phyloP scores from a whole-genome alignment of 139 green algal species.

The Chlamydomonas sp. region DNA sequence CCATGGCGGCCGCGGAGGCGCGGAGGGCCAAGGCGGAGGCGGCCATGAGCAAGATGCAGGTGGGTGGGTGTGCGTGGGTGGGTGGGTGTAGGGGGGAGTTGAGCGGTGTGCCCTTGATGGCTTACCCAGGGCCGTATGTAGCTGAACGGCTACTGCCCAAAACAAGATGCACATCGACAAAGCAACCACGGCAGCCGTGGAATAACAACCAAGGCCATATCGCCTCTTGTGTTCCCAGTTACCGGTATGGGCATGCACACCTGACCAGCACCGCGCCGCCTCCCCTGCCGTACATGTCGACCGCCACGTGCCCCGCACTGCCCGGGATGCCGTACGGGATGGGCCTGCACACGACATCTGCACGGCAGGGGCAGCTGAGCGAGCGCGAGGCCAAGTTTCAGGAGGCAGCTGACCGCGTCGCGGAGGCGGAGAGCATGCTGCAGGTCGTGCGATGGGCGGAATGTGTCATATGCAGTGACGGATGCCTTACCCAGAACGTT shows the following conservation, averaged over 20 bases:
- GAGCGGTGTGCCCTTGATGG: no score
- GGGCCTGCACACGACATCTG: background rate
- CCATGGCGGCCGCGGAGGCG: slow-evolving; percentile 1
- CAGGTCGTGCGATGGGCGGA: background rate
- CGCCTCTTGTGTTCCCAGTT: no score
- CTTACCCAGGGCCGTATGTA: no score
- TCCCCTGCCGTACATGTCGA: background rate
- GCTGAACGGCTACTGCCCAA: no score
- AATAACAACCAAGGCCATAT: no score
- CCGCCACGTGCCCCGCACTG: background rate
- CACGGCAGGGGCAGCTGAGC: slow-evolving; percentile 5
- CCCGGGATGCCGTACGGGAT: no score
- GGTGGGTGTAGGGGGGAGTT: no score
- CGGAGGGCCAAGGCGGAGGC: background rate
- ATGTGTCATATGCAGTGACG: no score
- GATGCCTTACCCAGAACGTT: no score
- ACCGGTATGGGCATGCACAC: no score
- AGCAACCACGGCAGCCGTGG: no score
- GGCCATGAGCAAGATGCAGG: slow-evolving; percentile 15
- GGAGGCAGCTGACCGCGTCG: slow-evolving; percentile 6
- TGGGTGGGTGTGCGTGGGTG: background rate
- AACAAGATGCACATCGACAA: no score
- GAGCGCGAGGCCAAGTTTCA: slow-evolving; percentile 13
- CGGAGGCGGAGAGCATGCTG: slow-evolving; percentile 28
- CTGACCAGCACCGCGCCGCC: background rate